These are phyloP conservation scores for Scytalidium lignicola DNA, from an alignment of 2,329 filamentous ascomycete species.

Conservation along the genomic window DNA sequence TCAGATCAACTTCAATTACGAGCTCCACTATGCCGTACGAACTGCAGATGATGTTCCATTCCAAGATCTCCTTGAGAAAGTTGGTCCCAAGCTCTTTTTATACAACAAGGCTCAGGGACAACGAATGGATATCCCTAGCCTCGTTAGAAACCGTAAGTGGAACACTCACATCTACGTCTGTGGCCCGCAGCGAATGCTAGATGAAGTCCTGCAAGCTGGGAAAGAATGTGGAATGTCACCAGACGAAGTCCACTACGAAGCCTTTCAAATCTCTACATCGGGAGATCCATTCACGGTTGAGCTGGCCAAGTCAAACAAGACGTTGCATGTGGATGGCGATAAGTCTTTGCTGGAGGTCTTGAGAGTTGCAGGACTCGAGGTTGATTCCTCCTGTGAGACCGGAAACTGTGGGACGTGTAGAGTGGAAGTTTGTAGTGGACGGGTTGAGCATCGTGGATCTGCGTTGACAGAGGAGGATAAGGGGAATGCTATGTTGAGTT, in stretches of 20 bases:
- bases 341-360: conserved; percentile 37
- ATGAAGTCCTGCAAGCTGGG: conserved; percentile 39
- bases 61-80: conserved; percentile 35
- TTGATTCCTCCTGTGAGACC: conserved; percentile 37
- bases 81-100: conserved; percentile 39
- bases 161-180: conserved; percentile 58
- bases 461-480: conserved; percentile 32
- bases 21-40: conserved; percentile 56
- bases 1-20: conserved; percentile 42
- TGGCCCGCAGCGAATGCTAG: conserved; percentile 53
- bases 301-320: conserved; percentile 35
- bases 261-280: conserved; percentile 46
- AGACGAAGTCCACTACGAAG: conserved; percentile 55
- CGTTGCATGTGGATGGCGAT: conserved; percentile 38
- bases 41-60: conserved; percentile 50
- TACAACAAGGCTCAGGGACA: conserved; percentile 49
- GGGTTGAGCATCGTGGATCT: conserved; percentile 34
- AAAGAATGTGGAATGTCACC: conserved; percentile 37
- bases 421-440: conserved; percentile 32
- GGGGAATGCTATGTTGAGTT: conserved; percentile 14
- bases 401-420: conserved; percentile 39
- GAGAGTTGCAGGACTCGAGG: conserved; percentile 32
- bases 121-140: conserved; percentile 43
- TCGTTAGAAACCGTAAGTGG: conserved; percentile 43
- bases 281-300: conserved; percentile 57